phyloP scores from a whole-genome alignment of 129 eudicot genomes.

The Saussurea involucrata region DNA sequence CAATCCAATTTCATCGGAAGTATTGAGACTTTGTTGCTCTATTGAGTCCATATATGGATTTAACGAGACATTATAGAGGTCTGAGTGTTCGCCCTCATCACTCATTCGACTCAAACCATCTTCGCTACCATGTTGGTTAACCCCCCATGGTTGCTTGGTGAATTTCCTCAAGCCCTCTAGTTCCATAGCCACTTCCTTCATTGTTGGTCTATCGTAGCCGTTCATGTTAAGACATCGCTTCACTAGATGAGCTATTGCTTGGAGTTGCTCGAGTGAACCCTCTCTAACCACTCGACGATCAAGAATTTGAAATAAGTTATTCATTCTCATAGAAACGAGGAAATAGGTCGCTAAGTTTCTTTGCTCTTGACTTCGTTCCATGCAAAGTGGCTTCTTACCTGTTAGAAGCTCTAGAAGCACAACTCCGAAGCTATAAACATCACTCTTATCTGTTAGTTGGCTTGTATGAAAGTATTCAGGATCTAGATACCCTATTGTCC shows the following conservation, averaged over 20 bases:
- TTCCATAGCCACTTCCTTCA: slow-evolving; percentile 55
- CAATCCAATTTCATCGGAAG: not conserved
- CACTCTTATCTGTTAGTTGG: slow-evolving; percentile 45
- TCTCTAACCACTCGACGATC: slow-evolving; percentile 31
- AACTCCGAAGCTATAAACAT: slow-evolving; percentile 46
- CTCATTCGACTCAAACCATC: slow-evolving; percentile 13
- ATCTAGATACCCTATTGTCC: slow-evolving; percentile 63
- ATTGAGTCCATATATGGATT: not conserved
- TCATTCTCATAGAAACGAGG: slow-evolving; percentile 31
- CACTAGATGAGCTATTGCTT: slow-evolving; percentile 24
- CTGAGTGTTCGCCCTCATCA: slow-evolving; percentile 20
- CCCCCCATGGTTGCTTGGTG: slow-evolving; percentile 42
- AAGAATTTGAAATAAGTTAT: slow-evolving; percentile 34
- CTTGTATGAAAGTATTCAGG: slow-evolving; percentile 57
- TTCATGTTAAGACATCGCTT: slow-evolving; percentile 31
- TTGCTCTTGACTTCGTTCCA: slow-evolving; percentile 33
- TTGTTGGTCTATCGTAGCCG: slow-evolving; percentile 31
- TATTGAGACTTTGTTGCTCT: not conserved
- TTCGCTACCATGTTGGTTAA: slow-evolving; percentile 10
- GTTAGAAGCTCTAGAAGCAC: slow-evolving; percentile 41
- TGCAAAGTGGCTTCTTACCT: slow-evolving; percentile 31
- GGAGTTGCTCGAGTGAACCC: slow-evolving; percentile 42
- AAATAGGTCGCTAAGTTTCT: slow-evolving; percentile 40
- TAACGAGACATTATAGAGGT: slow-evolving; percentile 21
- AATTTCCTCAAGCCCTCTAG: slow-evolving; percentile 37